These are phyloP conservation scores for Rhytidiadelphus loreus DNA, from an alignment of 225 moss, liverwort and hornwort genomes.

Conservation along the genomic window DNA sequence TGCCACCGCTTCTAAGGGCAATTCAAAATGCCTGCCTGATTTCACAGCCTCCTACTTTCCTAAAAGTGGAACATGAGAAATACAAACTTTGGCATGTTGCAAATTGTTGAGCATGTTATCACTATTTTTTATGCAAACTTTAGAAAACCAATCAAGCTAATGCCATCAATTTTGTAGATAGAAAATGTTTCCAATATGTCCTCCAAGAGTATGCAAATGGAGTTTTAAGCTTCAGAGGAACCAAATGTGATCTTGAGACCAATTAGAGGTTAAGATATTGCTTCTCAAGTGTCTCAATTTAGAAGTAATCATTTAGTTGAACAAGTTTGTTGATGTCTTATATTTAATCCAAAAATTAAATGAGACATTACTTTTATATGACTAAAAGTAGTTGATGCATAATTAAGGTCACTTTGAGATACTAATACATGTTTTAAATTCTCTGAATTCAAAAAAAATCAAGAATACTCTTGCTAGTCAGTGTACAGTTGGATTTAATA, in stretches of 20 bases:
- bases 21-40: too few species aligned
- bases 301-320: background rate
- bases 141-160: background rate
- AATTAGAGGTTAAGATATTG: background rate
- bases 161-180: rapidly evolving
- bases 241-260: too few species aligned
- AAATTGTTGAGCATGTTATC: background rate
- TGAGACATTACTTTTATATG: background rate
- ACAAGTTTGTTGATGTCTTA: background rate
- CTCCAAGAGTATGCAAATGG: rapidly evolving
- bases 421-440: too few species aligned
- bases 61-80: background rate
- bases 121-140: background rate
- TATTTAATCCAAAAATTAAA: background rate
- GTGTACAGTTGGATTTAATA: too few species aligned
- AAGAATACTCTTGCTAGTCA: too few species aligned
- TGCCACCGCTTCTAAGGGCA: too few species aligned
- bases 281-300: background rate
- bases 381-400: background rate
- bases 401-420: too few species aligned
- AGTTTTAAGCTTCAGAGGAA: background rate
- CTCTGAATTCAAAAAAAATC: too few species aligned
- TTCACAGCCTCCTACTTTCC: too few species aligned
- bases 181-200: background rate
- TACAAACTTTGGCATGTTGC: rapidly evolving